Evolutionary conservation across 305 asterid species (phyloP).

Genomic region (Lippia alba): DNA sequence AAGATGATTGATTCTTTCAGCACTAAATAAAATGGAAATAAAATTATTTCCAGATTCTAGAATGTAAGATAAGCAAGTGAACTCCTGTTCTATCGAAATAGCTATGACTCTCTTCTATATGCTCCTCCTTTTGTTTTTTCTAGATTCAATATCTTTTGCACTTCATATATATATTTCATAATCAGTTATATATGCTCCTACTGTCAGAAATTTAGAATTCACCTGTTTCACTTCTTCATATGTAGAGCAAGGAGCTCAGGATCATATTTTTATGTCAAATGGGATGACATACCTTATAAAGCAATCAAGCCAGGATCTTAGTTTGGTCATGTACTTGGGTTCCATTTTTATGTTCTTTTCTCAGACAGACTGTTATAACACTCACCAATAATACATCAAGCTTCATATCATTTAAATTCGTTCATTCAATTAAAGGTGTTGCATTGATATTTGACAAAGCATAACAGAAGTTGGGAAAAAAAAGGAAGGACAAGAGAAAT

Average conservation of each 20-base stretch:
- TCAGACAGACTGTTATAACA: background rate
- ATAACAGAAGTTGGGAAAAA: background rate
- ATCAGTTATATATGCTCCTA: background rate
- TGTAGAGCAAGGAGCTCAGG: background rate
- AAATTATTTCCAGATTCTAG: background rate
- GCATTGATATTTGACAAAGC: background rate
- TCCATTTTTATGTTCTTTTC: too few relatives aligned
- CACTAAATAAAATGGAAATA: too few relatives aligned
- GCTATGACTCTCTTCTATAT: background rate
- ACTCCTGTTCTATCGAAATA: background rate
- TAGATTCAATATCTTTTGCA: background rate
- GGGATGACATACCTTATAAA: background rate
- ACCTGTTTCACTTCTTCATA: background rate
- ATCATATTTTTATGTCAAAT: background rate
- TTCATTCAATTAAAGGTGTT: conserved; percentile 8
- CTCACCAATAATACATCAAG: background rate
- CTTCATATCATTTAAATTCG: background rate
- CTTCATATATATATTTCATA: background rate
- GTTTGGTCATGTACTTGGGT: background rate
- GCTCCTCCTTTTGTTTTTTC: background rate
- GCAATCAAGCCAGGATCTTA: background rate
- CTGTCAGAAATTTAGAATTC: too few relatives aligned
- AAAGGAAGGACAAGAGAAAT: too few relatives aligned
- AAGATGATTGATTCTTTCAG: too few relatives aligned
- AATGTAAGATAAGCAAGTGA: background rate